A percentile compares a stretch with the other conserved stretches of the same genome.
Conservation (phyloP, 2,329 filamentous ascomycete genomes). For the Aciculosporium take region DNA sequence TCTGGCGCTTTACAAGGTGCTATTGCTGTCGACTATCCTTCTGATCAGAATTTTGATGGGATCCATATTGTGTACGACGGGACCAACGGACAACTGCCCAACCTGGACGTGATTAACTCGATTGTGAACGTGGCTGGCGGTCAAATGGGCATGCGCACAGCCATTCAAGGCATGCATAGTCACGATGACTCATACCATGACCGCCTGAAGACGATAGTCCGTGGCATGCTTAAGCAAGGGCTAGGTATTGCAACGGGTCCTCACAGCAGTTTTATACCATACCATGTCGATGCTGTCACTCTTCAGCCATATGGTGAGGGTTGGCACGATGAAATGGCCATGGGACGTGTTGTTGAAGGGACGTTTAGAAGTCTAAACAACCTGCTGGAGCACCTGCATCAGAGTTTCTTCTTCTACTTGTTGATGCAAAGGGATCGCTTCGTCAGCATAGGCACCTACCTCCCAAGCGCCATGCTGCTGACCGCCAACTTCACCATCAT, state of each 20-base stretch:
- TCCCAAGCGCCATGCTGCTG: conserved; percentile 94
- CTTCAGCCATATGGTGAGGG: conserved; percentile 79
- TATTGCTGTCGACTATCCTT: conserved; percentile 84
- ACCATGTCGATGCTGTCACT: conserved; percentile 93
- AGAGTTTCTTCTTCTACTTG: conserved; percentile 98
- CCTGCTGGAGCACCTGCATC: conserved; percentile 86
- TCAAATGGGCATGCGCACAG: conserved; percentile 80
- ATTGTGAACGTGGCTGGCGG: conserved; percentile 74
- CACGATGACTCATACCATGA: conserved; percentile 67
- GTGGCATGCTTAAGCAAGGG: conserved; percentile 85
- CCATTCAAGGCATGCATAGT: conserved; percentile 79
- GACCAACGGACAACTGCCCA: conserved; percentile 87
- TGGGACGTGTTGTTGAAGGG: conserved; percentile 80
- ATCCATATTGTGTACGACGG: conserved; percentile 91
- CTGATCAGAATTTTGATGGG: conserved; percentile 70
- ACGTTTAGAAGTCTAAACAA: conserved; percentile 92
- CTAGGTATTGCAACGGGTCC: conserved; percentile 79
- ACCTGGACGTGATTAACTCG: conserved; percentile 91
- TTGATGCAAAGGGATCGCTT: conserved; percentile 85
- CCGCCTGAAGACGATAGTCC: conserved; percentile 73
- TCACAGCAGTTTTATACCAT: conserved; percentile 92
- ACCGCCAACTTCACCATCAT: conserved; percentile 93
- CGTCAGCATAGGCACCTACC: conserved; percentile 93
- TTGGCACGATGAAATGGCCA: conserved; percentile 95
- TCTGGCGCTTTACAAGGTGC: conserved; percentile 87